A percentile compares a stretch with the other conserved stretches of the same genome.
phyloP scores from a whole-genome alignment of 2,329 filamentous ascomycete species.

The Exophiala bonariae region DNA sequence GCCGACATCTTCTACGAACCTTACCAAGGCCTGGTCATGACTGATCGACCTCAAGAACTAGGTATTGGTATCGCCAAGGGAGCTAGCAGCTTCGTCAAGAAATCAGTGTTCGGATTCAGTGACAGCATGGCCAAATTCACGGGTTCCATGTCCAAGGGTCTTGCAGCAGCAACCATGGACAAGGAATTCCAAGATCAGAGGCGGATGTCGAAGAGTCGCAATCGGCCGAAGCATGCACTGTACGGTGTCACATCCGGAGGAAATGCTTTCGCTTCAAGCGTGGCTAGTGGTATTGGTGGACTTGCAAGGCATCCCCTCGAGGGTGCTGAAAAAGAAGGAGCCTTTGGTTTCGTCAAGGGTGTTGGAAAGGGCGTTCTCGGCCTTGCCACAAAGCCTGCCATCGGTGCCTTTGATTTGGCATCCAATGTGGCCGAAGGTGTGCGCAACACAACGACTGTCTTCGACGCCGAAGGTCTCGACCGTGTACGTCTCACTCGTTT shows the following conservation, averaged over 20 bases:
- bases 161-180: conserved; percentile 92
- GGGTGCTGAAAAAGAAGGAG: conserved; percentile 92
- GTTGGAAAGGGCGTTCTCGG: conserved; percentile 93
- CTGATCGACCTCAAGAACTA: conserved; percentile 90
- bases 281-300: conserved; percentile 91
- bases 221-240: conserved; percentile 92
- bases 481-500: conserved; percentile 91
- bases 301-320: conserved; percentile 91
- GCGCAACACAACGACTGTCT: conserved; percentile 97
- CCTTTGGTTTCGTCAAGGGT: conserved; percentile 93
- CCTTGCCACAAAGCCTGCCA: conserved; percentile 93
- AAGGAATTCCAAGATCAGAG: conserved; percentile 98
- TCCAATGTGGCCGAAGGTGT: conserved; percentile 97
- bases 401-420: conserved; percentile 93
- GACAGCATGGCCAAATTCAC: conserved; percentile 98
- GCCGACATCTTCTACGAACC: conserved; percentile 99
- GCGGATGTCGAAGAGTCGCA: conserved; percentile 87
- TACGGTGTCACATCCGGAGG: conserved; percentile 95
- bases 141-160: conserved; percentile 92
- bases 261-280: conserved; percentile 88
- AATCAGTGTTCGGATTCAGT: conserved; percentile 94
- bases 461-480: conserved; percentile 91
- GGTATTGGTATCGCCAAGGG: conserved; percentile 95
- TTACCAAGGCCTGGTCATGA: conserved; percentile 96
- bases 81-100: conserved; percentile 96